Conservation (phyloP, 2,329 filamentous ascomycete genomes). For the Achaetomium macrosporum region DNA sequence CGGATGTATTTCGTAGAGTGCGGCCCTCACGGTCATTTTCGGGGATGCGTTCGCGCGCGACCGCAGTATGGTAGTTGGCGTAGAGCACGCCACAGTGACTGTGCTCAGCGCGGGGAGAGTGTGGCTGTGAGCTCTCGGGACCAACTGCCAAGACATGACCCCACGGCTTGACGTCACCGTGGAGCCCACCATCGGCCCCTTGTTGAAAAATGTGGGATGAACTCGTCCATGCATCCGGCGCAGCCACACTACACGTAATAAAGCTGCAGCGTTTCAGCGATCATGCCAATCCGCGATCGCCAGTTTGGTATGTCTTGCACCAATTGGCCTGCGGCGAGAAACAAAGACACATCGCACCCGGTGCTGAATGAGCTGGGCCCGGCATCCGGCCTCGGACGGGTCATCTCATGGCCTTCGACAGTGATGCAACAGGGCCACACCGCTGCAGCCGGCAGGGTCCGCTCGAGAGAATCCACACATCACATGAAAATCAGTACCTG, state of each 20-base stretch:
- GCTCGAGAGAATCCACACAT: too few species aligned
- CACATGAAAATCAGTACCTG: too few species aligned
- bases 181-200: not conserved
- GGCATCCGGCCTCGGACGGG: not conserved
- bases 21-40: too few species aligned
- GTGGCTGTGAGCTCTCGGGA: too few species aligned
- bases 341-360: not conserved
- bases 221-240: not conserved
- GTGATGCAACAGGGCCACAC: conserved; percentile 14
- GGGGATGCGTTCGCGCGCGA: too few species aligned
- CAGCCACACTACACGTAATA: not conserved
- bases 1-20: too few species aligned
- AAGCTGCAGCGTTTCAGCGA: conserved; percentile 7
- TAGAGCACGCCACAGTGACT: too few species aligned
- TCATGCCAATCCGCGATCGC: conserved; percentile 7
- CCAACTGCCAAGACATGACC: too few species aligned
- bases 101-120: too few species aligned
- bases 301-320: not conserved
- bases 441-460: not conserved
- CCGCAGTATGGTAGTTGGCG: too few species aligned
- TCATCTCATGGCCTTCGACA: conserved; percentile 3
- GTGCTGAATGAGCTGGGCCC: not conserved
- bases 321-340: not conserved
- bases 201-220: not conserved
- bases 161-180: not conserved